phyloP scores from a whole-genome alignment of 2,329 filamentous ascomycete genomes.

The Nigrograna mackinnonii region DNA sequence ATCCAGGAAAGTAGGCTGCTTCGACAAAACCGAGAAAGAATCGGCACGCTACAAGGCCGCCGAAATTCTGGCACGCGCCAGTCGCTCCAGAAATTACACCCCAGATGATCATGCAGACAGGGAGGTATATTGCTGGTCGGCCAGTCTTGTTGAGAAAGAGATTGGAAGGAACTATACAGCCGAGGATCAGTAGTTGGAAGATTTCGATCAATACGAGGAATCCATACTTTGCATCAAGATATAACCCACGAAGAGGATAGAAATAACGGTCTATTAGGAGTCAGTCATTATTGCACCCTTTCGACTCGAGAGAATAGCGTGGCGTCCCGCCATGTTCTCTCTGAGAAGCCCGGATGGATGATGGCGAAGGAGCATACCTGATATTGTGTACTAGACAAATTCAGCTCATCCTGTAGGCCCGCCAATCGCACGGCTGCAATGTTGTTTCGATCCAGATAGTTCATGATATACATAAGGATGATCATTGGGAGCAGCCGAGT shows the following conservation, averaged over 20 bases:
- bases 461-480: conserved; percentile 76
- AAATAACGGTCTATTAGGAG: conserved; percentile 30
- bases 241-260: conserved; percentile 65
- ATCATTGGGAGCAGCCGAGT: conserved; percentile 68
- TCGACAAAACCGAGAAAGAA: conserved; percentile 60
- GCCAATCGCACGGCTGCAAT: conserved; percentile 67
- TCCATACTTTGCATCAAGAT: conserved; percentile 46
- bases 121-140: conserved; percentile 44
- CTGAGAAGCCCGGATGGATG: too few relatives aligned
- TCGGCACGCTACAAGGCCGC: conserved; percentile 50
- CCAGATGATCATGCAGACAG: conserved; percentile 46
- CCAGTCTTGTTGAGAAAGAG: conserved; percentile 48
- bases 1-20: conserved; percentile 58
- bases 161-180: conserved; percentile 46
- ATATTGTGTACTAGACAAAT: conserved; percentile 62
- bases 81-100: conserved; percentile 44
- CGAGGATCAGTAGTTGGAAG: background rate
- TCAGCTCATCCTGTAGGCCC: conserved; percentile 65
- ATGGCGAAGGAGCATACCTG: too few relatives aligned
- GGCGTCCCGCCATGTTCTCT: too few relatives aligned
- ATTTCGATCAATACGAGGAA: conserved; percentile 4
- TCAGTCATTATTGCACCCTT: too few relatives aligned
- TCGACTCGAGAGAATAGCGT: too few relatives aligned
- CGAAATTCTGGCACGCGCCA: conserved; percentile 48
- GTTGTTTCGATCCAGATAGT: conserved; percentile 72